phyloP scores from a whole-genome alignment of 176 grass and related monocot species.

The Tuctoria greenei region DNA sequence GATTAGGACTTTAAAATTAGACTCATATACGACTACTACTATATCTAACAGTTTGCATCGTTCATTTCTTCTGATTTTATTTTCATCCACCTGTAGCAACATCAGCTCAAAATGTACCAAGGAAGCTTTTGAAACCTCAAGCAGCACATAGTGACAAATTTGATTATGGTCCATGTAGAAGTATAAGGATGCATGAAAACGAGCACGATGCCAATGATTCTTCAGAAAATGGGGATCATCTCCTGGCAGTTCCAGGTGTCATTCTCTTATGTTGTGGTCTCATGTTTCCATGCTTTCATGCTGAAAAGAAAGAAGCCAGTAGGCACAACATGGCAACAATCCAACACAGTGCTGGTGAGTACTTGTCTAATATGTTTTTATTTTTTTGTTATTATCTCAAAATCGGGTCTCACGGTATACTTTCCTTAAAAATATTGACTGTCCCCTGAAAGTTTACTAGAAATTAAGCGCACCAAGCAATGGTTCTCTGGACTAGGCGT shows the following conservation, averaged over 20 bases:
- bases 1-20: no score
- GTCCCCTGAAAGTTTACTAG: not conserved
- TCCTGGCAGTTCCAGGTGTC: slow-evolving; percentile 74
- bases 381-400: not conserved
- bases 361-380: not conserved
- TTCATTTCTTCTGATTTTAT: slow-evolving; percentile 17
- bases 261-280: slow-evolving; percentile 82
- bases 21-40: no score
- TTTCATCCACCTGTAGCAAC: slow-evolving; percentile 34
- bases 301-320: slow-evolving; percentile 62
- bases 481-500: not conserved
- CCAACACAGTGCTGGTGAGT: slow-evolving; percentile 61
- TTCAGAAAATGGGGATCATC: slow-evolving; percentile 55
- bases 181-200: slow-evolving; percentile 35
- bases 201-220: slow-evolving; percentile 43
- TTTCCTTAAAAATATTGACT: not conserved
- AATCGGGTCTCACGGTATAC: not conserved
- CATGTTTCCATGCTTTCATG: slow-evolving; percentile 85
- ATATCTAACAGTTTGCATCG: not conserved
- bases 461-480: not conserved
- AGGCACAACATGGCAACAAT: slow-evolving; percentile 45
- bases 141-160: slow-evolving; percentile 37
- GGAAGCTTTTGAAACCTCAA: slow-evolving; percentile 62
- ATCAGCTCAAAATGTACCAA: slow-evolving; percentile 44
- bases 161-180: slow-evolving; percentile 51